Evolutionary conservation across 148 eudicot species (phyloP), one percentile per base, ranked within the genome.

Genomic region (Cornus controversa): DNA sequence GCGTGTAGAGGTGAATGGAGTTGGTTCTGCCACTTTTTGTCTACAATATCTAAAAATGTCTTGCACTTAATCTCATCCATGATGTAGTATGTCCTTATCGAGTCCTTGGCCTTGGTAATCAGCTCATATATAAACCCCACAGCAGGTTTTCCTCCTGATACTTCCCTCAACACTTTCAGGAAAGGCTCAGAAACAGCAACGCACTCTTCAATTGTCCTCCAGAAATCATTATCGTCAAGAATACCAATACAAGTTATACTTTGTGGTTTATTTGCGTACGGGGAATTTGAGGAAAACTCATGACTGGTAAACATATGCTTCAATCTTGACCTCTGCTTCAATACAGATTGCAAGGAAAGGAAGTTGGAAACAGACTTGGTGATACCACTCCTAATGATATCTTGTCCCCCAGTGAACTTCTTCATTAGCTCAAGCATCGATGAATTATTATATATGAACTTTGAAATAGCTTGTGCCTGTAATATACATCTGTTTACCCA

Each of bases 31-130:
- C 97, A 93, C 72, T 84, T 89, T 74, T 86, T 89, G 76, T 95
- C 98, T 9, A 93, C 99, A 79, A 95, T 91, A 79, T 95, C 99
- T 69, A 90, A 79, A 78, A 90, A 85, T 2, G 90, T 90, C 82
- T 91, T 95, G 80, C 99, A 93, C 80, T 95, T 95, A 54, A 90
- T 79, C 83, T 95, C 99, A 80, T 95, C 99, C 99, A 95, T 95
- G 15, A 95, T 95, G 78, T 91, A 95, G 78, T 95, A 95, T 9
- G 99, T 93, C 81, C 98, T 78, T 57, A 95, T 91, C 1, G 99
- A 95, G 75, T 95, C 99, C 82, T 89, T 91, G 42, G 99, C 98
- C 79, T 85, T 89, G 25, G 93, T 95, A 98, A 95, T 91, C 84
- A 95, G 68, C 85, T 95, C 99, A 54, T 95, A 95, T 72, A 95